phyloP scores from a whole-genome alignment of 2,329 filamentous ascomycete genomes.

The Ascochyta lentis region DNA sequence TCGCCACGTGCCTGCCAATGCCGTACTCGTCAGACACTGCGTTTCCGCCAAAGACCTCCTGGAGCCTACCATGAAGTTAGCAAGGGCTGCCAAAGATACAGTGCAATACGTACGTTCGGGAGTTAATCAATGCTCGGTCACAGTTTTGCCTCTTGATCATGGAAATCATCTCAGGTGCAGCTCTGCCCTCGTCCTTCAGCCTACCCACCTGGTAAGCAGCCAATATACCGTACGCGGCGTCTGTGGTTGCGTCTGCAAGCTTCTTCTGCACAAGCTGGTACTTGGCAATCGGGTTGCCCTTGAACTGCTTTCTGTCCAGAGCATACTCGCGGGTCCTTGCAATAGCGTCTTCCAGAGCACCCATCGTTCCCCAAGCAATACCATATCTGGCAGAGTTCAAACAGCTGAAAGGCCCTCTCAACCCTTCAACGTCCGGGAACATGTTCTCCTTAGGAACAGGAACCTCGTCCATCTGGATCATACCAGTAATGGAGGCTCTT shows the following conservation, averaged over 20 bases:
- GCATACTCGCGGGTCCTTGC: conserved; percentile 81
- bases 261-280: conserved; percentile 99
- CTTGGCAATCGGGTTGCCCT: conserved; percentile 89
- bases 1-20: conserved; percentile 93
- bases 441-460: conserved; percentile 91
- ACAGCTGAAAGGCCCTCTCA: conserved; percentile 89
- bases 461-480: conserved; percentile 94
- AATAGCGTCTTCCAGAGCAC: conserved; percentile 92
- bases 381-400: conserved; percentile 93
- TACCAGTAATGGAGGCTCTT: conserved; percentile 90
- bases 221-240: conserved; percentile 88
- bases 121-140: conserved; percentile 82
- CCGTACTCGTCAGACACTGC: conserved; percentile 97
- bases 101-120: conserved; percentile 63
- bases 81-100: not conserved
- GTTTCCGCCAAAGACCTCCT: conserved; percentile 97
- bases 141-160: conserved; percentile 99
- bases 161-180: conserved; percentile 91
- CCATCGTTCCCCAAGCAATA: conserved; percentile 92
- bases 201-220: conserved; percentile 90
- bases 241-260: conserved; percentile 87
- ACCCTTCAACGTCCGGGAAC: conserved; percentile 88
- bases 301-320: conserved; percentile 95
- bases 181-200: conserved; percentile 89
- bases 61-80: conserved; percentile 61